A percentile compares a stretch with the other conserved stretches of the same genome.
phyloP scores from a whole-genome alignment of 2,329 filamentous ascomycete species.

The Colletotrichum navitas region DNA sequence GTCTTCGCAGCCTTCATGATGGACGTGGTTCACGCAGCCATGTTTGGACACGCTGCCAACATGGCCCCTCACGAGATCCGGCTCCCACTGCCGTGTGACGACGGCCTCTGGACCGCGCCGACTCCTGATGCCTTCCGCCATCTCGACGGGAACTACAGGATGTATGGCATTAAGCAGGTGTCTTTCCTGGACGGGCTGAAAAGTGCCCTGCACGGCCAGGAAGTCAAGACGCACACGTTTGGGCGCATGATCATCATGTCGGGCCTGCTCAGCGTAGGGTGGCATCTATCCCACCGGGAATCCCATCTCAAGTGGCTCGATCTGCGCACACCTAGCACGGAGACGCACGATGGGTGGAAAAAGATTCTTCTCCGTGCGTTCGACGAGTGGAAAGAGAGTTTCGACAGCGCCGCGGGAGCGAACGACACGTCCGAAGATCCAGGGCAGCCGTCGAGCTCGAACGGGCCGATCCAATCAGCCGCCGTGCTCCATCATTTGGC shows the following conservation, averaged over 20 bases:
- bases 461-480: slow-evolving; percentile 79
- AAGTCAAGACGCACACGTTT: slow-evolving; percentile 87
- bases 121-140: slow-evolving; percentile 82
- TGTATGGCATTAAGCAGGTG: slow-evolving; percentile 82
- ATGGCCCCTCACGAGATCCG: slow-evolving; percentile 94
- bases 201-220: slow-evolving; percentile 82
- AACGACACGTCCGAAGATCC: slow-evolving; percentile 50
- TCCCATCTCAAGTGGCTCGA: slow-evolving; percentile 86
- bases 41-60: slow-evolving; percentile 91
- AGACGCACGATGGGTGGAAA: slow-evolving; percentile 79
- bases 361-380: slow-evolving; percentile 82
- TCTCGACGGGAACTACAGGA: slow-evolving; percentile 80
- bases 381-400: slow-evolving; percentile 88
- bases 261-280: slow-evolving; percentile 88
- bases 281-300: slow-evolving; percentile 91
- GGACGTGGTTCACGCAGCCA: slow-evolving; percentile 89
- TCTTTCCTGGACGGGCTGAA: slow-evolving; percentile 89
- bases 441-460: slow-evolving; percentile 66
- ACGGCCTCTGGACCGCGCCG: slow-evolving; percentile 85
- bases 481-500: slow-evolving; percentile 87
- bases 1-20: slow-evolving; percentile 92
- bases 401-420: slow-evolving; percentile 74
- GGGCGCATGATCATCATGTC: slow-evolving; percentile 92
- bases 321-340: slow-evolving; percentile 72
- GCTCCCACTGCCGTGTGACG: slow-evolving; percentile 87